Evolutionary conservation across 495 filamentous ascomycete genomes (phyloP).

Genomic region (Penicillium subrubescens): DNA sequence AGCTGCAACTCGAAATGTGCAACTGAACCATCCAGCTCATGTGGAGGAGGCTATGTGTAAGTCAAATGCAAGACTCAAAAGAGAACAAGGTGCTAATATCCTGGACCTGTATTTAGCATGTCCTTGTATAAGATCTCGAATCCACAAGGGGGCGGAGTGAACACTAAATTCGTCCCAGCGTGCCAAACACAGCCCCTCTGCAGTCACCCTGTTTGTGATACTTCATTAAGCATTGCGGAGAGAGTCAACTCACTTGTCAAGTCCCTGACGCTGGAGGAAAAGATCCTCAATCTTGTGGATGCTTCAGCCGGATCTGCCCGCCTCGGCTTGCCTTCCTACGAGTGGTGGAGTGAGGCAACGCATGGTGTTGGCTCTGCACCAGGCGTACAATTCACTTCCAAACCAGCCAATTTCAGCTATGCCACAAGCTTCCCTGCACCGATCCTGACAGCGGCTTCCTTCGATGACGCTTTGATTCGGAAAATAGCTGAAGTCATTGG

Average conservation of each 20-base stretch:
- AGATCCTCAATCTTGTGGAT: constrained; percentile 14
- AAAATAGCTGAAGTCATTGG: constrained; percentile 9
- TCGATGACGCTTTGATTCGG: constrained; percentile 10
- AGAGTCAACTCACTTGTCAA: neutral
- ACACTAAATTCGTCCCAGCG: neutral
- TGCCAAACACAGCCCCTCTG: neutral
- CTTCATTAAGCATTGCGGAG: neutral
- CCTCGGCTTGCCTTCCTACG: constrained; percentile 10
- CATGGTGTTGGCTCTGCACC: constrained; percentile 10
- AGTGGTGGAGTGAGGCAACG: constrained; percentile 15
- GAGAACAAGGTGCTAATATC: neutral
- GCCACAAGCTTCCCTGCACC: constrained; percentile 13
- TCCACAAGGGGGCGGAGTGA: neutral
- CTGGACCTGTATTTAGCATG: neutral
- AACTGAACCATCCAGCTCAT: neutral
- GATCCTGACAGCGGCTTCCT: constrained; percentile 12
- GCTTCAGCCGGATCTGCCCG: constrained; percentile 11
- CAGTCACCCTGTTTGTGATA: neutral
- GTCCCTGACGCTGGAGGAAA: constrained; percentile 10
- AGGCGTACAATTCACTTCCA: constrained; percentile 10
- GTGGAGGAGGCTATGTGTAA: neutral
- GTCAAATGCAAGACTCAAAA: neutral
- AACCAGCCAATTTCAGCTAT: constrained; percentile 8
- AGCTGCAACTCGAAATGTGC: neutral
- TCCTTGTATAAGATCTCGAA: neutral